A percentile compares a stretch with the other conserved stretches of the same genome.
These are phyloP conservation scores for Colletotrichum orchidophilum DNA, from an alignment of 2,329 filamentous ascomycete species.

Conservation along the genomic window DNA sequence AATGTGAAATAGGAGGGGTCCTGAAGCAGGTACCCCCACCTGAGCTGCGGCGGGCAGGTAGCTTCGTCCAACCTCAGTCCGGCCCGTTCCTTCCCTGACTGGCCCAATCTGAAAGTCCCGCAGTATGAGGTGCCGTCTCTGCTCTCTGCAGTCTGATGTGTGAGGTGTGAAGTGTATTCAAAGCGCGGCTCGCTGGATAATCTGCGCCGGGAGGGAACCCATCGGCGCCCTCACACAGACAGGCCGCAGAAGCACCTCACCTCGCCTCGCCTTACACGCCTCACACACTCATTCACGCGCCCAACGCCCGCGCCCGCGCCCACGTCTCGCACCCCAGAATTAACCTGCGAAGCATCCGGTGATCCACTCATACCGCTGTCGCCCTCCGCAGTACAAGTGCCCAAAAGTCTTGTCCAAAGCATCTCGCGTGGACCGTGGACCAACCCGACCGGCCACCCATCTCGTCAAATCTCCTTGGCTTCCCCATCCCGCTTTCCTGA, in stretches of 20 bases:
- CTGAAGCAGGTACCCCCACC: conserved; percentile 1
- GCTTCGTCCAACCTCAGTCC: conserved; percentile 7
- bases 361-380: neutral
- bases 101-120: neutral
- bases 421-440: conserved; percentile 1
- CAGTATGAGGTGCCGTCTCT: no score
- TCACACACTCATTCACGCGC: neutral
- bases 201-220: conserved; percentile 30
- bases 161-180: neutral
- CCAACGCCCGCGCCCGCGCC: neutral
- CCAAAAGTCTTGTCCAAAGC: conserved; percentile 19
- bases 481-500: conserved; percentile 14
- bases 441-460: conserved; percentile 21
- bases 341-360: conserved; percentile 9
- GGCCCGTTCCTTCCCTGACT: neutral
- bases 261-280: neutral
- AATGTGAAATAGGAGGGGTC: neutral
- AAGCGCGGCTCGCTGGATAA: conserved; percentile 3
- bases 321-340: conserved; percentile 7
- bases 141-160: neutral
- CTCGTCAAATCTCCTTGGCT: conserved; percentile 16
- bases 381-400: conserved; percentile 10
- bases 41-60: neutral
- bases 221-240: conserved; percentile 3
- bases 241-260: neutral